Conservation (phyloP, 192 early-diverging fungal genomes). For the Lobulomyces angularis region DNA sequence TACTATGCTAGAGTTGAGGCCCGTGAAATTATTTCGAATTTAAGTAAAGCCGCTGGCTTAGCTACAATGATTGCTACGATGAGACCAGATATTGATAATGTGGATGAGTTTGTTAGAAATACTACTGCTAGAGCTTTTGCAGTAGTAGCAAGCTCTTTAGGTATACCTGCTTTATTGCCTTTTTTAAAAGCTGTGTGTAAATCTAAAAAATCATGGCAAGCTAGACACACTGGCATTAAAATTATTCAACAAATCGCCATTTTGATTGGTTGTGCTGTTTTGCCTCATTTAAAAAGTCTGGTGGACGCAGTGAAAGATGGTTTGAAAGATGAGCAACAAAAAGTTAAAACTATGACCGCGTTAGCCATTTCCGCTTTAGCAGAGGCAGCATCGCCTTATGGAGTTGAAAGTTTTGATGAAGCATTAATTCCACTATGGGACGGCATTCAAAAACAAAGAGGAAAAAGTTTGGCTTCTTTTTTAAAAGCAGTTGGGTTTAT, state of each 20-base stretch:
- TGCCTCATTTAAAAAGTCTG: constrained; percentile 85
- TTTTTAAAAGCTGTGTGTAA: constrained; percentile 92
- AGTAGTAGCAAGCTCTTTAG: constrained; percentile 90
- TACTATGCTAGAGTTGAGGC: constrained; percentile 95
- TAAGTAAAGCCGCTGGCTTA: constrained; percentile 92
- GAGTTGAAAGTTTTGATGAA: constrained; percentile 92
- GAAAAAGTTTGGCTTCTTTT: constrained; percentile 92
- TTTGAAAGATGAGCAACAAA: constrained; percentile 91
- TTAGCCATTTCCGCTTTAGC: constrained; percentile 89
- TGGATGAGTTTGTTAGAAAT: constrained; percentile 95
- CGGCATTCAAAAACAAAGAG: constrained; percentile 88
- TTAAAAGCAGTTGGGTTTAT: constrained; percentile 98
- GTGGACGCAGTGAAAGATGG: constrained; percentile 86
- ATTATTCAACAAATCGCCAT: constrained; percentile 96
- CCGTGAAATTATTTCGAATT: constrained; percentile 93
- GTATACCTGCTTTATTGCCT: constrained; percentile 85
- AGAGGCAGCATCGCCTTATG: constrained; percentile 94
- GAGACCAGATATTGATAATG: constrained; percentile 98
- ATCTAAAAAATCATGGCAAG: constrained; percentile 95
- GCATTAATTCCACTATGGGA: constrained; percentile 83
- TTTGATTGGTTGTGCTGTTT: constrained; percentile 80
- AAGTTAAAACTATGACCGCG: constrained; percentile 89
- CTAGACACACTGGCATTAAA: constrained; percentile 94
- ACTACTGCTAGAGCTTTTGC: constrained; percentile 95
- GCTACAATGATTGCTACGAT: constrained; percentile 97